These are phyloP conservation scores for Fagopyrum esculentum DNA, from an alignment of 148 eudicot genomes.

Conservation along the genomic window DNA sequence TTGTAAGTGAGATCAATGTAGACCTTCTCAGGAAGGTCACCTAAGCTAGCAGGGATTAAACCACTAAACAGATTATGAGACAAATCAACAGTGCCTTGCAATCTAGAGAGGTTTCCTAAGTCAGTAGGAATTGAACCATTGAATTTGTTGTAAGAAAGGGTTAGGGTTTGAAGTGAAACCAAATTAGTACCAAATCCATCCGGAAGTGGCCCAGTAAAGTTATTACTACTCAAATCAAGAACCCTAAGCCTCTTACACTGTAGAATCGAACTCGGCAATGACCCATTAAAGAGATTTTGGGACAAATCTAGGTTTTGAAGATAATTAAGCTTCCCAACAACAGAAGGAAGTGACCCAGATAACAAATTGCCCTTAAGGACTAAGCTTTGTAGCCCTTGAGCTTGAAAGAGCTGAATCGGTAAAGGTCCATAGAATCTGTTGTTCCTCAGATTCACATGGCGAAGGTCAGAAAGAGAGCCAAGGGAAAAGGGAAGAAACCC, in stretches of 20 bases:
- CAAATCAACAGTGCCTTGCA: slow-evolving; percentile 87
- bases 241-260: slow-evolving; percentile 61
- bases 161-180: slow-evolving; percentile 58
- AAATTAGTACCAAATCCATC: slow-evolving; percentile 60
- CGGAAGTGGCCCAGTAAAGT: slow-evolving; percentile 67
- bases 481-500: slow-evolving; percentile 58
- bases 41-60: slow-evolving; percentile 77
- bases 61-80: slow-evolving; percentile 86
- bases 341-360: slow-evolving; percentile 69
- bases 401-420: slow-evolving; percentile 53
- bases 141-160: slow-evolving; percentile 63
- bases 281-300: slow-evolving; percentile 69
- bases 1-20: slow-evolving; percentile 85
- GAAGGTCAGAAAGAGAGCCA: slow-evolving; percentile 54
- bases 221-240: slow-evolving; percentile 61
- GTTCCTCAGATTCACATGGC: slow-evolving; percentile 82
- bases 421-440: slow-evolving; percentile 59
- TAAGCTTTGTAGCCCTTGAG: slow-evolving; percentile 74
- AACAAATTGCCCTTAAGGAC: slow-evolving; percentile 77
- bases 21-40: slow-evolving; percentile 93
- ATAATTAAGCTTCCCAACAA: slow-evolving; percentile 56
- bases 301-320: slow-evolving; percentile 80
- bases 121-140: slow-evolving; percentile 69
- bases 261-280: slow-evolving; percentile 55
- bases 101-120: slow-evolving; percentile 67